Evolutionary conservation across 1,284 basidiomycete genomes (phyloP), one percentile per base, ranked within the genome.

Genomic region (Cryptococcus floricola): DNA sequence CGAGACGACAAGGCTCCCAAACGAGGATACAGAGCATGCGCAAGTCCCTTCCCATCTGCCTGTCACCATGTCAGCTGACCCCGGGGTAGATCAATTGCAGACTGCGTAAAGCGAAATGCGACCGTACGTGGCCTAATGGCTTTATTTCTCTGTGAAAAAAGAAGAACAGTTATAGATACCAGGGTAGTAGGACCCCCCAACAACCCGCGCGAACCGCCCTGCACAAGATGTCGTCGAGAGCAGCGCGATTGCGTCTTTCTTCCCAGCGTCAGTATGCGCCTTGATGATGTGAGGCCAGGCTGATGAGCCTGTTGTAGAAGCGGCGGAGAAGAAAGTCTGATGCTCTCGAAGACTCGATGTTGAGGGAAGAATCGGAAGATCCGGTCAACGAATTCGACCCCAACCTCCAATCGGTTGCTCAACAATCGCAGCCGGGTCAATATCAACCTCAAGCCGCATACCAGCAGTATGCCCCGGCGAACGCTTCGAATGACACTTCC

Each of bases 171-270:
- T 8, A 25, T 14, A 23, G 19, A 25, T 4, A 46, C 2, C 45
- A 46, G n/a, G 27, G 45, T 46, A 46, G 45, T 80, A 9, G 78
- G 79, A 25, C 76, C 79, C 54, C 74, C 77, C 39, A 78, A 79
- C 52, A 65, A 70, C 3, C 79, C 78, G 0, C 72, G 69, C 9
- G 71, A 78, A 47, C 77, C 77, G 5, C 78, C 79, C 5, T 80
- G 79, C 54, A 65, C 73, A 4, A 63, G 78, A 19, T 80, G 79
- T 54, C 68, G 76, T 28, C 69, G 79, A 28, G 78, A 79, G 55
- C 68, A 77, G 56, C 64, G 74, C 13, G 72, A 77, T 28, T 80
- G 79, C 57, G 70, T 79, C 48, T 80, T 80, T 54, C 60, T 75
- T 8, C 73, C 73, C 1, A 70, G 67, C 25, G 73, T 75, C 44